phyloP scores from a whole-genome alignment of 1,284 basidiomycete genomes.

The Tilletia setariae region DNA sequence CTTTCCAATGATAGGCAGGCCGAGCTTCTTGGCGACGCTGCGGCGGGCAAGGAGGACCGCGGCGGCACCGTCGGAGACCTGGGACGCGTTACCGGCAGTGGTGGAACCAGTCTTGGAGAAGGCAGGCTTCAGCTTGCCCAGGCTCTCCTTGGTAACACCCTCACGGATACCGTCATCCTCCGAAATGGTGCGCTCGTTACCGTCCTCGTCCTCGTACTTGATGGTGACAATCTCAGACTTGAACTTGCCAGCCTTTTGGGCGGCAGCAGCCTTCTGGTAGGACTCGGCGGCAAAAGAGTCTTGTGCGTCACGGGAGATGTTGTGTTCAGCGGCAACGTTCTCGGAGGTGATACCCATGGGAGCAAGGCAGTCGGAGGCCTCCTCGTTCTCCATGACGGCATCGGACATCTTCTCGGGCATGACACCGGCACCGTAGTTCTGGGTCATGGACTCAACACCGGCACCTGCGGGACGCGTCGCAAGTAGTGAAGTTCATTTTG shows the following conservation, averaged over 20 bases:
- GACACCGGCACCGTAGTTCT: constrained; percentile 69
- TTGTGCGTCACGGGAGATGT: constrained; percentile 70
- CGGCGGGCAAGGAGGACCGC: constrained; percentile 86
- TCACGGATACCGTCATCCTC: constrained; percentile 79
- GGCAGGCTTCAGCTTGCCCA: constrained; percentile 88
- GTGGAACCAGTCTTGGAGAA: constrained; percentile 85
- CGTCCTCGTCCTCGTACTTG: constrained; percentile 75
- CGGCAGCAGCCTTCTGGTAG: constrained; percentile 76
- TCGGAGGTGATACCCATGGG: constrained; percentile 98
- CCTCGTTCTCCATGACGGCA: constrained; percentile 70
- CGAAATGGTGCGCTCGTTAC: constrained; percentile 74
- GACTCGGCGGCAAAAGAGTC: constrained; percentile 83
- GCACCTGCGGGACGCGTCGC: constrained; percentile 55
- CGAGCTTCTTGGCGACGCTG: constrained; percentile 79
- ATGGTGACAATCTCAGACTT: constrained; percentile 84
- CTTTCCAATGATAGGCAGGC: constrained; percentile 88
- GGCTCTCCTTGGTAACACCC: constrained; percentile 81
- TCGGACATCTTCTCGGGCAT: constrained; percentile 76
- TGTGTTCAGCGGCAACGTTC: constrained; percentile 80
- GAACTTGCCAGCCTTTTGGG: constrained; percentile 86
- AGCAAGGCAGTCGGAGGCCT: constrained; percentile 85
- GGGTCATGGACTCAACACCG: constrained; percentile 92
- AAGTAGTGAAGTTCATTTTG: constrained; percentile 7
- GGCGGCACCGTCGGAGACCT: constrained; percentile 95
- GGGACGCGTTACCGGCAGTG: constrained; percentile 86